These are phyloP conservation scores for Trifolium fragiferum DNA, from an alignment of 306 rosid species.

Conservation along the genomic window DNA sequence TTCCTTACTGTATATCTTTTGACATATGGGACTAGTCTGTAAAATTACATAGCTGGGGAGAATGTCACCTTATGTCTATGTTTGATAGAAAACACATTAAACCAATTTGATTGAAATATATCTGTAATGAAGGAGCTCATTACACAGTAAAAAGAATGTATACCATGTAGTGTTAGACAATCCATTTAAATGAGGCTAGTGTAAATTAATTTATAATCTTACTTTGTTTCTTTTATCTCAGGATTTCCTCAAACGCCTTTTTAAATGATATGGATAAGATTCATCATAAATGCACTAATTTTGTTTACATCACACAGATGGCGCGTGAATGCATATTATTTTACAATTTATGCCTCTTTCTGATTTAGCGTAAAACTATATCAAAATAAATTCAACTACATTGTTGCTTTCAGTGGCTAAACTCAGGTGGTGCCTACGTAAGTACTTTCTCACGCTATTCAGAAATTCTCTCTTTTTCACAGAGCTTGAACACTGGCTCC, in stretches of 20 bases:
- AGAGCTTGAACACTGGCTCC: slow-evolving; percentile 11
- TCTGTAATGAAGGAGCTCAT: slow-evolving; percentile 25
- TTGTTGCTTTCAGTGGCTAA: slow-evolving; percentile 31
- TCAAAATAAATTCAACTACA: slow-evolving; percentile 21
- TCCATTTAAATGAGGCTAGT: slow-evolving; percentile 13
- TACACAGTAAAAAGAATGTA: not conserved
- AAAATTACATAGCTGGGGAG: slow-evolving; percentile 22
- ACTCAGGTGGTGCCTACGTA: slow-evolving; percentile 9
- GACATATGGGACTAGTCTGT: slow-evolving; percentile 10
- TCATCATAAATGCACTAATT: not conserved
- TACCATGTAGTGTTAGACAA: not conserved
- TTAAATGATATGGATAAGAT: slow-evolving; percentile 2
- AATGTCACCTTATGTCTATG: slow-evolving; percentile 30
- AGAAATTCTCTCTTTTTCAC: not conserved
- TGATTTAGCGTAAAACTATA: not conserved
- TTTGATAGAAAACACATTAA: slow-evolving; percentile 15
- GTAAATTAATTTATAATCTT: not conserved
- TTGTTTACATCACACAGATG: not conserved
- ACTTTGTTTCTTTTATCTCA: slow-evolving; percentile 24
- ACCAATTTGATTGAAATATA: slow-evolving; percentile 12
- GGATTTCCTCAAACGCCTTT: slow-evolving; percentile 2
- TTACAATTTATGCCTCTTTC: not conserved
- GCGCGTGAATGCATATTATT: not conserved
- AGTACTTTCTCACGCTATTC: slow-evolving; percentile 22
- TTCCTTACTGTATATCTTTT: slow-evolving; percentile 12